These are phyloP conservation scores for Carpinus fangiana DNA, from an alignment of 306 rosid genomes.

Conservation along the genomic window DNA sequence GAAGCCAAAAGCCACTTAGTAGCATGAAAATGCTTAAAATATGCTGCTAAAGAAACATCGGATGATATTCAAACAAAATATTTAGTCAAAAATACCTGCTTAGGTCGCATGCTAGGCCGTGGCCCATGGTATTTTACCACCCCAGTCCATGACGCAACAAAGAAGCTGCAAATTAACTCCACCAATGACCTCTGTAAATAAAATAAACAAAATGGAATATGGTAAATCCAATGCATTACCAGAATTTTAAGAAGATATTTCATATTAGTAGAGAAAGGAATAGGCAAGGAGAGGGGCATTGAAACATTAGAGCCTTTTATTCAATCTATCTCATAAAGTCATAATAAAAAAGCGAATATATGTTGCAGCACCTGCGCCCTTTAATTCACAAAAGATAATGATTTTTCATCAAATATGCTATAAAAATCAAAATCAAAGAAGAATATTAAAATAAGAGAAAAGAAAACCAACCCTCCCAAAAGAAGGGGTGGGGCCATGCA, in stretches of 20 bases:
- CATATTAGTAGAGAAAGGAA: background rate
- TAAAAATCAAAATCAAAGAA: background rate
- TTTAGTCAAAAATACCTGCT: conserved; percentile 53
- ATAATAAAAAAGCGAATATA: too few relatives aligned
- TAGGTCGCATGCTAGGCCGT: conserved; percentile 86
- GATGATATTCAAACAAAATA: conserved; percentile 1
- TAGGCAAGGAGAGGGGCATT: background rate
- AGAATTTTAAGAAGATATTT: background rate
- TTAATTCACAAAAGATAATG: too few relatives aligned
- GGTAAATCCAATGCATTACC: background rate
- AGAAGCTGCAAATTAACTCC: conserved; percentile 95
- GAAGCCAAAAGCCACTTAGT: conserved; percentile 16
- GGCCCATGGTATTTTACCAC: conserved; percentile 98
- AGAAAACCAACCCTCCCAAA: background rate
- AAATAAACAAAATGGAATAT: conserved; percentile 15
- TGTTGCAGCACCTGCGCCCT: too few relatives aligned
- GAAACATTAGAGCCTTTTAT: background rate
- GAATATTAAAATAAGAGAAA: background rate
- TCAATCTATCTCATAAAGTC: too few relatives aligned
- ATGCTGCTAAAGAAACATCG: conserved; percentile 10
- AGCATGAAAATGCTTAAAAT: conserved; percentile 14
- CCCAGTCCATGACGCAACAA: conserved; percentile 99
- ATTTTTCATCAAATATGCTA: background rate
- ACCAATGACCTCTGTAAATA: conserved; percentile 74
- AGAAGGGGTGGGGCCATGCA: background rate